phyloP scores from a whole-genome alignment of 1,284 basidiomycete genomes.

The Boletus mariae region DNA sequence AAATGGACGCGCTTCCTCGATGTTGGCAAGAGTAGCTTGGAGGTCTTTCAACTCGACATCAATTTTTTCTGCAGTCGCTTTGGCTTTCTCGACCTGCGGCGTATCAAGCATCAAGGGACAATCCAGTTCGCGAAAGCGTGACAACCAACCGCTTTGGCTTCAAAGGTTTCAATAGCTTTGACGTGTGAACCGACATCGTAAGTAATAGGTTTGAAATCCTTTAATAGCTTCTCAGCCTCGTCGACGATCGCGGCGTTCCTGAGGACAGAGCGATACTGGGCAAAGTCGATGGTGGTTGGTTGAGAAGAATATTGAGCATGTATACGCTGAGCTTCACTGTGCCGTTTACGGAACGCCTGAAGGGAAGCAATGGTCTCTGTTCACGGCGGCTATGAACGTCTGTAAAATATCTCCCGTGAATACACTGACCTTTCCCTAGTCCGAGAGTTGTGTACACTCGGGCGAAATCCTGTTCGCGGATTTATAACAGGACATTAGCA shows the following conservation, averaged over 20 bases:
- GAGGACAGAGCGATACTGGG: constrained; percentile 86
- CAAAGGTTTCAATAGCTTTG: constrained; percentile 96
- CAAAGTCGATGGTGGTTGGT: constrained; percentile 82
- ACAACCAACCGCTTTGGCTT: constrained; percentile 87
- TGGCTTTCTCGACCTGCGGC: constrained; percentile 80
- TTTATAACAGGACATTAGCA: constrained; percentile 3
- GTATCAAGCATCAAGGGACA: constrained; percentile 3
- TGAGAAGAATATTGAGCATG: constrained; percentile 68
- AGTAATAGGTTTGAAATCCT: constrained; percentile 92
- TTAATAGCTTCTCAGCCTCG: constrained; percentile 89
- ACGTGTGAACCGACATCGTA: constrained; percentile 91
- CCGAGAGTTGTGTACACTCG: constrained; percentile 89
- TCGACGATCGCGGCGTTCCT: constrained; percentile 93
- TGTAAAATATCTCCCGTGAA: not conserved
- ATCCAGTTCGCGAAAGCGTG: not conserved
- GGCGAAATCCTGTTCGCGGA: constrained; percentile 73
- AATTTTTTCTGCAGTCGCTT: constrained; percentile 90
- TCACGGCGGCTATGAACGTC: constrained; percentile 6
- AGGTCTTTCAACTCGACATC: constrained; percentile 91
- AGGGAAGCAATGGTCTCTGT: constrained; percentile 86
- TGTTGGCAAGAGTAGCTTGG: constrained; percentile 93
- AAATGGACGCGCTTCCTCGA: constrained; percentile 96
- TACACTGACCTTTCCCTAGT: constrained; percentile 78
- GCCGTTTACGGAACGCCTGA: constrained; percentile 95
- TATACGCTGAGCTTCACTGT: constrained; percentile 83